Conservation (phyloP, 2,329 filamentous ascomycete genomes). For the Diaporthe humulicola region DNA sequence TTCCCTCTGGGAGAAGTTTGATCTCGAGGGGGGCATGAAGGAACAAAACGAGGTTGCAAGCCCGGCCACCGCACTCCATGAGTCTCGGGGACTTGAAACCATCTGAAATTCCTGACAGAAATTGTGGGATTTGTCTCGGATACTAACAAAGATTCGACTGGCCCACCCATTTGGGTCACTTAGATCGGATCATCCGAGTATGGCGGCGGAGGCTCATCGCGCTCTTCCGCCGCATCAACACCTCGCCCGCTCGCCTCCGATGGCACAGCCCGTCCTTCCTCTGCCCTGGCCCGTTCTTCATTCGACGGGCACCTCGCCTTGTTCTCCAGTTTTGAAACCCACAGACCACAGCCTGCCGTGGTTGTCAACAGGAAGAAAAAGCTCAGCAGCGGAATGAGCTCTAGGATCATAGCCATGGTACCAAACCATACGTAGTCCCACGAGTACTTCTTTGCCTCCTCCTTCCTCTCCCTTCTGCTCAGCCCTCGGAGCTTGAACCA, state of each 20-base stretch:
- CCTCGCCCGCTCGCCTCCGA: slow-evolving; percentile 32
- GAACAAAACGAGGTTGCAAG: neutral
- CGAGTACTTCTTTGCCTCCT: slow-evolving; percentile 74
- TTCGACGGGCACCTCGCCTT: slow-evolving; percentile 51
- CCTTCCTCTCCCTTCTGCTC: slow-evolving; percentile 79
- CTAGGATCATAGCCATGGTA: slow-evolving; percentile 83
- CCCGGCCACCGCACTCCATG: neutral
- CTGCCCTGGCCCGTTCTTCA: slow-evolving; percentile 36
- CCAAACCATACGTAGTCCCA: slow-evolving; percentile 97
- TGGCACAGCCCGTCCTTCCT: slow-evolving; percentile 41
- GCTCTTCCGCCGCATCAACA: slow-evolving; percentile 43
- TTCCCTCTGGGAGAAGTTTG: neutral
- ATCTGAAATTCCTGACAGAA: slow-evolving; percentile 3
- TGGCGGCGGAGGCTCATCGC: slow-evolving; percentile 50
- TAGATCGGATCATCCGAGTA: slow-evolving; percentile 55
- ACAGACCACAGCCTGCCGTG: slow-evolving; percentile 86
- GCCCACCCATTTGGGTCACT: slow-evolving; percentile 42
- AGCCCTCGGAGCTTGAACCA: slow-evolving; percentile 88
- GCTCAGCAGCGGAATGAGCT: slow-evolving; percentile 90
- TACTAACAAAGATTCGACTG: slow-evolving; percentile 38
- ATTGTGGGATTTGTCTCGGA: slow-evolving; percentile 30
- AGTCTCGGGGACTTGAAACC: slow-evolving; percentile 7
- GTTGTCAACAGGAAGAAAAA: slow-evolving; percentile 95
- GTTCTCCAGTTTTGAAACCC: slow-evolving; percentile 84
- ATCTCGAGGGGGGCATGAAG: neutral